phyloP scores from a whole-genome alignment of 2,329 filamentous ascomycete genomes.

The Hymenoscyphus infarciens region DNA sequence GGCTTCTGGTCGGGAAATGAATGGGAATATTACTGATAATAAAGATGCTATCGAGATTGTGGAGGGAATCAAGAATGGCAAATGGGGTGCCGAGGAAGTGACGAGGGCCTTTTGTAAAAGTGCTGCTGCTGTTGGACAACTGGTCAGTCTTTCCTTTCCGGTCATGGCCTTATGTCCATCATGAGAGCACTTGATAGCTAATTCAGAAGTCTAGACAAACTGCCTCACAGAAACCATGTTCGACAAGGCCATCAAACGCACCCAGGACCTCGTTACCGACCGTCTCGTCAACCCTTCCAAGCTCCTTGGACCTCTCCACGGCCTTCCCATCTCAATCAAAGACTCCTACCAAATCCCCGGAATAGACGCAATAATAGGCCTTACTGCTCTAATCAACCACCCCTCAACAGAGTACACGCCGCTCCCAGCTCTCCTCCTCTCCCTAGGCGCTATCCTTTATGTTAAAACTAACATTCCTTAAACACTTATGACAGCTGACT shows the following conservation, averaged over 20 bases:
- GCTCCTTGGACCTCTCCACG: constrained; percentile 57
- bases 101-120: constrained; percentile 48
- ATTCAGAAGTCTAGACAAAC: constrained; percentile 22
- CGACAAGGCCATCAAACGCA: constrained; percentile 43
- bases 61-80: constrained; percentile 20
- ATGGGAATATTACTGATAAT: constrained; percentile 29
- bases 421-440: constrained; percentile 54
- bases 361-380: constrained; percentile 51
- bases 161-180: background rate
- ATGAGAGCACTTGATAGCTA: background rate
- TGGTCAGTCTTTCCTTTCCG: constrained; percentile 27
- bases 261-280: constrained; percentile 44
- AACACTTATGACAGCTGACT: constrained; percentile 52
- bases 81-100: constrained; percentile 37
- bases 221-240: constrained; percentile 50
- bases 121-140: constrained; percentile 47
- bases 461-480: constrained; percentile 68
- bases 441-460: constrained; percentile 63
- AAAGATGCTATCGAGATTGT: constrained; percentile 33
- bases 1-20: constrained; percentile 15
- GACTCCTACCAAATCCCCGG: constrained; percentile 57
- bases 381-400: constrained; percentile 51
- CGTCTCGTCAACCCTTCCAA: constrained; percentile 35
- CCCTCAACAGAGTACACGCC: constrained; percentile 52
- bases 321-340: constrained; percentile 55